Percentiles rank a stretch among this genome's conserved stretches.
phyloP scores from a whole-genome alignment of 1,139 yeast genomes.

The Sugiyamaella paludigena region DNA sequence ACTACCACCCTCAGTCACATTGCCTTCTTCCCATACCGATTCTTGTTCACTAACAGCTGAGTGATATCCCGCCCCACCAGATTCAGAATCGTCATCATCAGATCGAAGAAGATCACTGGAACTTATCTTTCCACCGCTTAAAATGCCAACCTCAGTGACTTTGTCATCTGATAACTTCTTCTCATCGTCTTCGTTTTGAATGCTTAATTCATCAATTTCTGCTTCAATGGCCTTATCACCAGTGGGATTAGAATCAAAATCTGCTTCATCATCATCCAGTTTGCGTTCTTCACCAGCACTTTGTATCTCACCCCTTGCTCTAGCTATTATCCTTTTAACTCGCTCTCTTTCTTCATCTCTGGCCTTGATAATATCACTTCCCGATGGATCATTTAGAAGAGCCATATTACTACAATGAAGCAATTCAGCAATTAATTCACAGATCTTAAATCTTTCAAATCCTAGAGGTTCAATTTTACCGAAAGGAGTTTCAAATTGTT shows the following conservation, averaged over 20 bases:
- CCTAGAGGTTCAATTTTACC: constrained; percentile 86
- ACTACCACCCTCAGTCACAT: constrained; percentile 17
- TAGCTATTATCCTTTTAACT: constrained; percentile 38
- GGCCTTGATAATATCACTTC: constrained; percentile 71
- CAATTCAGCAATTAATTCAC: constrained; percentile 91
- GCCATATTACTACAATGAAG: constrained; percentile 98
- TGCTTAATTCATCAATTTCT: constrained; percentile 8
- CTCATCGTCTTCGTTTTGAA: constrained; percentile 6
- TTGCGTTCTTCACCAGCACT: constrained; percentile 5
- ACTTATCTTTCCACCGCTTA: not conserved
- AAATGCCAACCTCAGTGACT: too few relatives aligned
- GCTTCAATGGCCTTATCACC: constrained; percentile 26
- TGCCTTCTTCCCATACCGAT: constrained; percentile 3
- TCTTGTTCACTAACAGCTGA: constrained; percentile 3
- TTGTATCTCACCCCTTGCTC: constrained; percentile 24
- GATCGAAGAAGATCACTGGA: constrained; percentile 6
- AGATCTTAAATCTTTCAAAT: constrained; percentile 89
- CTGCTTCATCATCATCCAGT: constrained; percentile 23
- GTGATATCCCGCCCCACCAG: constrained; percentile 9
- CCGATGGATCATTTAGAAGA: constrained; percentile 77
- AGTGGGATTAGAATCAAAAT: constrained; percentile 14
- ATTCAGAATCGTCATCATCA: constrained; percentile 8
- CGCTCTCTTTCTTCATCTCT: constrained; percentile 67
- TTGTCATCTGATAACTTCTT: constrained; percentile 4
- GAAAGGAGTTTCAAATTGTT: constrained; percentile 62